Evolutionary conservation across 139 green algal species (phyloP), one percentile per base, ranked within the genome.

Genomic region (Deuterostichococcus epilithicus): DNA sequence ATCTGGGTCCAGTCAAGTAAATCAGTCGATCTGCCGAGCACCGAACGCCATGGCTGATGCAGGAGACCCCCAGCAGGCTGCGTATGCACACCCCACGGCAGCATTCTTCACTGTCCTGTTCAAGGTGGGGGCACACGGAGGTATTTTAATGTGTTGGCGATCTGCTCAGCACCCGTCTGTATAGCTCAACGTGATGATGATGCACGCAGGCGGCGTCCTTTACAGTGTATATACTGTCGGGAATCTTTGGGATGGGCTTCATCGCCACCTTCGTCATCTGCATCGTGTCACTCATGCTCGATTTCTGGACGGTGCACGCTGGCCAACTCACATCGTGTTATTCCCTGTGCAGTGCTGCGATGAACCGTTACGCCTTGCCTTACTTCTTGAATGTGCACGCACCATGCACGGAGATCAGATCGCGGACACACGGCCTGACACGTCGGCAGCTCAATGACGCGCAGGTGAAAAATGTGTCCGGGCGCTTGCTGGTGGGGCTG

Each of bases 401-500:
- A n/a, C n/a, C n/a, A n/a, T n/a, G n/a, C n/a, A n/a, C n/a, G n/a
- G n/a, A n/a, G n/a, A n/a, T n/a, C n/a, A n/a, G n/a, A n/a, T n/a
- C n/a, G n/a, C n/a, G n/a, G n/a, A n/a, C n/a, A n/a, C n/a, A n/a
- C n/a, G n/a, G n/a, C n/a, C n/a, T n/a, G n/a, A n/a, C n/a, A n/a
- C n/a, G n/a, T n/a, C n/a, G n/a, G n/a, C n/a, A n/a, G n/a, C n/a
- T n/a, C 42, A 52, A 63, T 28, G 3, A 6, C 18, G 60, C n/a
- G 30, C 81, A 95, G 90, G 89, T 93, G 20, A 97, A 99, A 80
- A 99, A 99, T 66, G 88, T 99, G 0, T 95, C 90, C 25, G 95
- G 95, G 0, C 82, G 95, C 25, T 81, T 96, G 65, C 79, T 99
- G 73, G 95, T 98, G 37, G 95, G 95, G 5, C 83, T 99, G 44